phyloP scores from a whole-genome alignment of 805 yeast species.

The Wickerhamomyces ciferrii region DNA sequence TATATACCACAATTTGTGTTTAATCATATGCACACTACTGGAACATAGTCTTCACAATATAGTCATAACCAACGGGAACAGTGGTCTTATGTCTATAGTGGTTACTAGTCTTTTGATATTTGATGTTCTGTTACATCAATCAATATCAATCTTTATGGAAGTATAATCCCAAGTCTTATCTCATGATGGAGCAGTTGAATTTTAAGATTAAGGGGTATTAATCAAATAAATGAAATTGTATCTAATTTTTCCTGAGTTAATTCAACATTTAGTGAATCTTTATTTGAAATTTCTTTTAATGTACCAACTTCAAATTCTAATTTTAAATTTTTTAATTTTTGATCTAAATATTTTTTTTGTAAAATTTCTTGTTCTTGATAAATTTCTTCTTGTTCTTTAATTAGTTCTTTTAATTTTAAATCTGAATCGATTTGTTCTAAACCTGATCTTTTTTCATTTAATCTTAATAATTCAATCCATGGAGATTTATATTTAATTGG shows the following conservation, averaged over 20 bases:
- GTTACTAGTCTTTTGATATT: too few species aligned
- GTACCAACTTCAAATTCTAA: constrained; percentile 22
- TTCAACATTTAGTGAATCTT: constrained; percentile 27
- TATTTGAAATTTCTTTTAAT: constrained; percentile 22
- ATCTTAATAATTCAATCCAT: constrained; percentile 7
- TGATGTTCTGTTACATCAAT: too few species aligned
- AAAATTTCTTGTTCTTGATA: constrained; percentile 16
- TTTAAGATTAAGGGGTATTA: too few species aligned
- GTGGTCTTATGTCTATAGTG: too few species aligned
- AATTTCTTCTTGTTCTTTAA: constrained; percentile 9
- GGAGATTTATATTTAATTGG: constrained; percentile 5
- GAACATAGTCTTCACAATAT: too few species aligned
- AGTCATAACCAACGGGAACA: too few species aligned
- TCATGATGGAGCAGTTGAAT: too few species aligned
- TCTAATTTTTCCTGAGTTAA: constrained; percentile 30
- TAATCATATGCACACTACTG: too few species aligned
- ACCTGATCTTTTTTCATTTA: constrained; percentile 3
- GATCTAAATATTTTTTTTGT: constrained; percentile 19
- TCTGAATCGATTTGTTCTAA: neutral
- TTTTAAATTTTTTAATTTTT: constrained; percentile 14
- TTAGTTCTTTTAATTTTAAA: constrained; percentile 1
- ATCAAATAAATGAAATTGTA: constrained; percentile 13
- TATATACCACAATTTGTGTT: too few species aligned
- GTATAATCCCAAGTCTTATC: too few species aligned
- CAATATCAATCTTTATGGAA: too few species aligned